These are phyloP conservation scores for Dendrobium officinale DNA, from an alignment of 106 monocot species.

Conservation along the genomic window DNA sequence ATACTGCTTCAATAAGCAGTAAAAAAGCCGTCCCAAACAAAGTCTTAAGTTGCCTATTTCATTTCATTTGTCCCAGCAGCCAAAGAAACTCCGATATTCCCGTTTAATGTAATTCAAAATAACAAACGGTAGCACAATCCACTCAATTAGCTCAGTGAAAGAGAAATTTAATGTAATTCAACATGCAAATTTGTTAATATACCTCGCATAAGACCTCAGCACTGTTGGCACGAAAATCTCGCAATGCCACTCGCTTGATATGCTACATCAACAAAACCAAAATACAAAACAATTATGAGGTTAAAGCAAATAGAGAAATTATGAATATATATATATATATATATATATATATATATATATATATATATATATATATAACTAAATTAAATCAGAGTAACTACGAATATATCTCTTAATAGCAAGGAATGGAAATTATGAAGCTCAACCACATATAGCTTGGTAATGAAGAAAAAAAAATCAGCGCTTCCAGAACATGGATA, in stretches of 20 bases:
- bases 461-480: too few relatives aligned
- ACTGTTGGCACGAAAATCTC: constrained; percentile 51
- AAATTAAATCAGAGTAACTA: too few relatives aligned
- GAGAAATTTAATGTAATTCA: neutral
- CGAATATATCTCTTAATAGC: too few relatives aligned
- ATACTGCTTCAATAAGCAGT: too few relatives aligned
- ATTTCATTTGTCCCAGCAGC: neutral
- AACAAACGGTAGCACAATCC: neutral
- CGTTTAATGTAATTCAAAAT: neutral
- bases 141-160: neutral
- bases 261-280: constrained; percentile 30
- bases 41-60: neutral
- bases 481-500: too few relatives aligned
- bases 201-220: constrained; percentile 93
- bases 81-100: neutral
- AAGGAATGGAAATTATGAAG: too few relatives aligned
- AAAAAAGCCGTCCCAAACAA: too few relatives aligned
- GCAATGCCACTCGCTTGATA: constrained; percentile 62
- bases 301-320: neutral
- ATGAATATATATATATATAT: neutral
- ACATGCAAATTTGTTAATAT: neutral
- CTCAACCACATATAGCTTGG: too few relatives aligned
- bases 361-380: too few relatives aligned
- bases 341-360: too few relatives aligned
- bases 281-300: neutral